Base-by-base conservation (phyloP, 2,329 filamentous ascomycete genomes). In the Daldinia sp. region DNA sequence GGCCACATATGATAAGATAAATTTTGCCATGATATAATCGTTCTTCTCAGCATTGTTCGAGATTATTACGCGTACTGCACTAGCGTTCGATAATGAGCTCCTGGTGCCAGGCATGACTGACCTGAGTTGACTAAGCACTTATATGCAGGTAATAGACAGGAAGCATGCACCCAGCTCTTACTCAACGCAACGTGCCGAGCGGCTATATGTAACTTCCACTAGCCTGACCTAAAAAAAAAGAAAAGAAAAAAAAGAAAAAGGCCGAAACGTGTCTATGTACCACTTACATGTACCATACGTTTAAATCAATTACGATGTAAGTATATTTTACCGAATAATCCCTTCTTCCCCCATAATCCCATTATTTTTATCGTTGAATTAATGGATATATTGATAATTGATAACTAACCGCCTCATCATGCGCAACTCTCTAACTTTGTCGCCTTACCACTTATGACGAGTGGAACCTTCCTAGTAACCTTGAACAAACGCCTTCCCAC, bases 371-470 rank as follows among this genome's bases (percentile, higher is more conserved):
- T 59, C 57, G 47, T 56, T 64, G 53, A 54, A 35, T 49, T 32
- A 53, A 52, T 55, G 54, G 21, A 21, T 3, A 34, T 29, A 32
- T 35, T 32, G 11, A 52, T 27, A 48, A 32, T 35, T 32, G 11
- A 52, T 27, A 48, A 21, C 56, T 32, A 59, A 52, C 62, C 55
- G 51, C 63, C 55, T 59, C 59, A 25, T 53, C 41, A 15, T 23
- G 27, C 13, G 37, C 58, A 45, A 49, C 50, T 57, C 55, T 32
- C 51, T 25, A 10, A 54, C 37, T 30, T 48, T 43, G 62, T 35
- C 53, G 47, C 58, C 62, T 54, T 53, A 58, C 52, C 30, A 59
- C 39, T 48, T 51, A 63, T 49, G 17, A 45, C 47, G 34, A 39
- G 32, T 9, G 48, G 15, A n/a, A 17, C 41, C 34, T 19, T 32